Evolutionary conservation across 169 alveolate genomes (phyloP).

Genomic region (Ophryocystis elektroscirrha): DNA sequence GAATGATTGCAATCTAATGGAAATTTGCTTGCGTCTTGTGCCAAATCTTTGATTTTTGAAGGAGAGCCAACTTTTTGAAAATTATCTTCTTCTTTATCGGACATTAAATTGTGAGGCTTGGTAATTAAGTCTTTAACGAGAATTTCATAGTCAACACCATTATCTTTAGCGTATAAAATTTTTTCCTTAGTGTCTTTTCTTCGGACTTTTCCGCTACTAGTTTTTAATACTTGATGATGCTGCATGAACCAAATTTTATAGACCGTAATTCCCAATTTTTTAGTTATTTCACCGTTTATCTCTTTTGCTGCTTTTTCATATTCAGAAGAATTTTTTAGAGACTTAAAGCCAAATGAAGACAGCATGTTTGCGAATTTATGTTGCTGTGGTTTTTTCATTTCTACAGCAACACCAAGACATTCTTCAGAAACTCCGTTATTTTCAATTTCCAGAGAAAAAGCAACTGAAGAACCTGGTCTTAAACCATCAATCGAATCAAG

Average conservation of each 20-base stretch:
- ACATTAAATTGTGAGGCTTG: too few relatives aligned
- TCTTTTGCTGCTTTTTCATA: constrained; percentile 27
- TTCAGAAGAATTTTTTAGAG: too few relatives aligned
- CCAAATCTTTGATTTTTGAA: too few relatives aligned
- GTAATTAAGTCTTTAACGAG: too few relatives aligned
- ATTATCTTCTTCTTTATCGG: too few relatives aligned
- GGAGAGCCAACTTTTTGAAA: too few relatives aligned
- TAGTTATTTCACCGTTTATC: constrained; percentile 20
- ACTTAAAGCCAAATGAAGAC: too few relatives aligned
- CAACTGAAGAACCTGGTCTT: constrained; percentile 33
- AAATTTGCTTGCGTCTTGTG: too few relatives aligned
- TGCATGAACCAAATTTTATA: constrained; percentile 30
- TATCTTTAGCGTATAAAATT: constrained; percentile 16
- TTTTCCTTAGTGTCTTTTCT: constrained; percentile 23
- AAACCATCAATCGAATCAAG: constrained; percentile 21
- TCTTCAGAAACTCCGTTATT: too few relatives aligned
- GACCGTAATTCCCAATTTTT: constrained; percentile 26
- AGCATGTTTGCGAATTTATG: too few relatives aligned
- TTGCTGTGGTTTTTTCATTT: constrained; percentile 22
- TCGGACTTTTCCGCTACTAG: constrained; percentile 38
- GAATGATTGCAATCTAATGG: too few relatives aligned
- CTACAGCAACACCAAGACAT: constrained; percentile 34
- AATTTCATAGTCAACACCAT: constrained; percentile 9
- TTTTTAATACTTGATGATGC: constrained; percentile 29
- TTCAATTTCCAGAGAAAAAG: constrained; percentile 26